Evolutionary conservation across 2,329 filamentous ascomycete species (phyloP).

Genomic region (Pseudocercospora macadamiae): DNA sequence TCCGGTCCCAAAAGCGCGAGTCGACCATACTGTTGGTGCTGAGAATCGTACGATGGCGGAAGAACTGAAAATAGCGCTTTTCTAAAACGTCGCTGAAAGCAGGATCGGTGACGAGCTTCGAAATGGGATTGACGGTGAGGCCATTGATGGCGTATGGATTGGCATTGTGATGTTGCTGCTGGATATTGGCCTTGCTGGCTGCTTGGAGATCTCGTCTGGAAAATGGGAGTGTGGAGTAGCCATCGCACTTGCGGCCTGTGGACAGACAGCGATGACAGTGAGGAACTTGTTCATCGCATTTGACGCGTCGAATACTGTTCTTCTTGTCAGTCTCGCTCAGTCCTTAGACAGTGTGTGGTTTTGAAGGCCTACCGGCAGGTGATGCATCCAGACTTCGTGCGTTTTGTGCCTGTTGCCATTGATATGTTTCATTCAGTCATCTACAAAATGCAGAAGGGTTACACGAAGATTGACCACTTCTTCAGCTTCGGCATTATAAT

Average conservation of each 20-base stretch:
- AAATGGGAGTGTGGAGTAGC: constrained; percentile 16
- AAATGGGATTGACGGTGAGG: neutral
- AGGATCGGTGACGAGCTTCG: constrained; percentile 2
- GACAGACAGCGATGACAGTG: constrained; percentile 18
- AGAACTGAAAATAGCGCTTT: constrained; percentile 27
- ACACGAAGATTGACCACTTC: no score
- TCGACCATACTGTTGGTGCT: constrained; percentile 25
- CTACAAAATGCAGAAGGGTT: no score
- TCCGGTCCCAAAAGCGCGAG: constrained; percentile 31
- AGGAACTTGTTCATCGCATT: constrained; percentile 23
- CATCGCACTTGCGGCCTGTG: constrained; percentile 27
- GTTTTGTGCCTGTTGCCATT: no score
- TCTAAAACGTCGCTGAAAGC: constrained; percentile 6
- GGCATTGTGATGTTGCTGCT: neutral
- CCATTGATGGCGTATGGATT: neutral
- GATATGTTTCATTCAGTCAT: no score
- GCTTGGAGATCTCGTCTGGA: constrained; percentile 9
- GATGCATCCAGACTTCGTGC: no score
- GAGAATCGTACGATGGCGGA: constrained; percentile 26
- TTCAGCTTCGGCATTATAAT: no score
- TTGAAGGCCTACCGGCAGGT: no score
- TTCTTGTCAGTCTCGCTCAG: no score
- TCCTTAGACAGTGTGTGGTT: no score
- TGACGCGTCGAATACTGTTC: no score
- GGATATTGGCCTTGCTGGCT: neutral